These are phyloP conservation scores for Nymphaea colorata DNA, from an alignment of 164 flowering plant genomes.

Conservation along the genomic window DNA sequence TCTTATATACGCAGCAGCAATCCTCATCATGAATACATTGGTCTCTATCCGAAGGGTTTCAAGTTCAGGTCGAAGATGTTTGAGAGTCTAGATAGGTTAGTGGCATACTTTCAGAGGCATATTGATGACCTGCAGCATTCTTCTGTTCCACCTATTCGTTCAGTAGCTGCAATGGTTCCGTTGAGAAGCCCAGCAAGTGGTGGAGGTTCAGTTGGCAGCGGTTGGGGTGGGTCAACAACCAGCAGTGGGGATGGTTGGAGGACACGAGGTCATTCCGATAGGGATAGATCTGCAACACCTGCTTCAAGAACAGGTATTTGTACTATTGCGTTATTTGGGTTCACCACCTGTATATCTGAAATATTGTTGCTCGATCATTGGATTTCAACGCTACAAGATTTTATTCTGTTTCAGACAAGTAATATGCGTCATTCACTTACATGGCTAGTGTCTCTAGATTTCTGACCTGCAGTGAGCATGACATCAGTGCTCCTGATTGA, in stretches of 20 bases:
- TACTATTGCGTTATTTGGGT: not conserved
- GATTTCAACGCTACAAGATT: no score
- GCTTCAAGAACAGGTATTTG: slow-evolving; percentile 56
- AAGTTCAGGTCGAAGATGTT: slow-evolving; percentile 70
- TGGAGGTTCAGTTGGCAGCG: slow-evolving; percentile 25
- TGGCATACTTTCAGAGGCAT: slow-evolving; percentile 83
- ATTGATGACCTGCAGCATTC: slow-evolving; percentile 68
- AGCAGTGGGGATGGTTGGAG: slow-evolving; percentile 48
- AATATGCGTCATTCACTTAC: no score
- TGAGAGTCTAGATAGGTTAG: slow-evolving; percentile 85
- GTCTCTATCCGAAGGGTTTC: slow-evolving; percentile 87
- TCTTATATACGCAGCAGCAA: slow-evolving; percentile 77
- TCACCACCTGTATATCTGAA: no score
- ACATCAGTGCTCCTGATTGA: no score
- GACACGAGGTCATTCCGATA: slow-evolving; percentile 36
- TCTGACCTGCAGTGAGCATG: no score
- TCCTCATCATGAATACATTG: slow-evolving; percentile 90
- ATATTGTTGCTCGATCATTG: no score
- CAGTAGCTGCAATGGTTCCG: slow-evolving; percentile 95
- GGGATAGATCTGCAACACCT: slow-evolving; percentile 53
- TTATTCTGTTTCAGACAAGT: no score
- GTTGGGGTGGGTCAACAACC: slow-evolving; percentile 48
- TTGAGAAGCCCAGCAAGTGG: slow-evolving; percentile 81
- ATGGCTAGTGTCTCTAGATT: no score
- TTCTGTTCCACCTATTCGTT: slow-evolving; percentile 53